Conservation (phyloP, 306 rosid species). For the Hippophae gyantsensis region DNA sequence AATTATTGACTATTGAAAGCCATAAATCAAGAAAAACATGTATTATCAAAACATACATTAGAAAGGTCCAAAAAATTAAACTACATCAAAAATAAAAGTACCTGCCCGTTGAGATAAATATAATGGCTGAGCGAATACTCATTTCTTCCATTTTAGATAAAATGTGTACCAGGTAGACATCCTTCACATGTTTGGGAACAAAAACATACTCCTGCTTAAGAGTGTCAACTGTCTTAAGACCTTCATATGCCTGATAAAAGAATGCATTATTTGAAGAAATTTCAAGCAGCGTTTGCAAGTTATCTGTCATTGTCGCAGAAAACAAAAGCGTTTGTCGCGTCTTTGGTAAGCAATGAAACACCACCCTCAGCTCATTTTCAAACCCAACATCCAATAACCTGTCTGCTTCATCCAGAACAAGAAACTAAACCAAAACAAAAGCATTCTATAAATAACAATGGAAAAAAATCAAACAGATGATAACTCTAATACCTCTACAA, state of each 20-base stretch:
- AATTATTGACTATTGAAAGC: not conserved
- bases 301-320: slow-evolving; percentile 71
- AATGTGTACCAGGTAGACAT: slow-evolving; percentile 61
- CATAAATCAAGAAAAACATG: slow-evolving; percentile 3
- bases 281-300: slow-evolving; percentile 50
- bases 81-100: slow-evolving; percentile 19
- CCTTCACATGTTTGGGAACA: slow-evolving; percentile 61
- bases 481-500: not conserved
- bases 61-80: slow-evolving; percentile 5
- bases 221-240: slow-evolving; percentile 69
- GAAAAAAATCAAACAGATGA: slow-evolving; percentile 1
- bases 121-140: slow-evolving; percentile 68
- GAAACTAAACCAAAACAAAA: slow-evolving; percentile 39
- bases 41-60: not conserved
- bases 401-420: slow-evolving; percentile 95
- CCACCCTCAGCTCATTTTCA: slow-evolving; percentile 65
- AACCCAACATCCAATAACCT: slow-evolving; percentile 72
- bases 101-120: slow-evolving; percentile 71
- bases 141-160: slow-evolving; percentile 66
- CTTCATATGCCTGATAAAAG: slow-evolving; percentile 72
- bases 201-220: slow-evolving; percentile 61
- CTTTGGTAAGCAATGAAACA: slow-evolving; percentile 72
- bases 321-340: slow-evolving; percentile 72
- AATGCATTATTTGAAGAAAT: slow-evolving; percentile 65
- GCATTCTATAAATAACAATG: not conserved